A percentile compares a stretch with the other conserved stretches of the same genome.
phyloP scores from a whole-genome alignment of 2,329 filamentous ascomycete species.

The Helotiales sp. region DNA sequence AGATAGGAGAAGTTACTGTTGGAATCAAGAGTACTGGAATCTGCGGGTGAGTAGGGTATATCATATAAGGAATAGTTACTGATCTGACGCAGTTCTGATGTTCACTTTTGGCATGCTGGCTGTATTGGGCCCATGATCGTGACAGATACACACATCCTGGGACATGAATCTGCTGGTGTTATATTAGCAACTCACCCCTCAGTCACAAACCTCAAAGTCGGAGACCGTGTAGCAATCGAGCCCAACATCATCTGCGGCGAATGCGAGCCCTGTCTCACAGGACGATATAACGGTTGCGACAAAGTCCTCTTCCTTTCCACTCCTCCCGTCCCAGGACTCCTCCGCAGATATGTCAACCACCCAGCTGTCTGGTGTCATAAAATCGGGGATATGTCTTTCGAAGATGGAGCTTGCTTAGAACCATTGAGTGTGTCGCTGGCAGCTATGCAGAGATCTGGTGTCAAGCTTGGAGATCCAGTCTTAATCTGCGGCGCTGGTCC shows the following conservation, averaged over 20 bases:
- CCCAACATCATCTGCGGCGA: constrained; percentile 89
- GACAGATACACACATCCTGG: constrained; percentile 82
- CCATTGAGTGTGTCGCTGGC: constrained; percentile 87
- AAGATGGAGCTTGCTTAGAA: constrained; percentile 88
- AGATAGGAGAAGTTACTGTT: constrained; percentile 81
- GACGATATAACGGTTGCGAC: constrained; percentile 94
- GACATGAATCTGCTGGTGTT: constrained; percentile 88
- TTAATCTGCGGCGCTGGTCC: constrained; percentile 91
- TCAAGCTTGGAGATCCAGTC: constrained; percentile 82
- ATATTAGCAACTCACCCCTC: constrained; percentile 80
- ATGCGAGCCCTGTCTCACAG: constrained; percentile 89
- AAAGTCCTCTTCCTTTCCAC: constrained; percentile 85
- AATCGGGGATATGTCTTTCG: constrained; percentile 87
- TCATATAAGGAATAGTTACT: constrained; percentile 3
- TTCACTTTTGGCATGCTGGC: constrained; percentile 96
- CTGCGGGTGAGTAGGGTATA: constrained; percentile 67
- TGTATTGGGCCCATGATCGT: constrained; percentile 97
- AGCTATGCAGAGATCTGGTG: constrained; percentile 78
- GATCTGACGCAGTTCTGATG: constrained; percentile 66
- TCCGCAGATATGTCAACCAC: constrained; percentile 93
- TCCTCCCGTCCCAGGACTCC: constrained; percentile 81
- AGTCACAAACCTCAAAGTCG: constrained; percentile 74
- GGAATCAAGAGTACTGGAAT: constrained; percentile 94
- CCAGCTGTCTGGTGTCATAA: constrained; percentile 95
- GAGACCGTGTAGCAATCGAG: constrained; percentile 91